These are phyloP conservation scores for Kwoniella pini DNA, from an alignment of 768 basidiomycete species.

Conservation along the genomic window DNA sequence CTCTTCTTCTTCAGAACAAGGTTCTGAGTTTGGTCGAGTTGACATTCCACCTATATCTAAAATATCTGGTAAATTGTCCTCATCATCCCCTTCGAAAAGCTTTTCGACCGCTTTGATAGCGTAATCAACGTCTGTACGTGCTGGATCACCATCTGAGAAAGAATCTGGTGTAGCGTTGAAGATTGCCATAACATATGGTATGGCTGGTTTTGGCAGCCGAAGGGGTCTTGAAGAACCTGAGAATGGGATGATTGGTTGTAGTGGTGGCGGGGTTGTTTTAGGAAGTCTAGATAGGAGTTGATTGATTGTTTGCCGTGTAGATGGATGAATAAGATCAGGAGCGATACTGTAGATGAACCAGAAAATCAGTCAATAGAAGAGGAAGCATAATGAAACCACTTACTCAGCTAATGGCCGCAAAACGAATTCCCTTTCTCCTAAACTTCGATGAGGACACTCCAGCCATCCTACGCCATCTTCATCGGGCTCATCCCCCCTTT, in stretches of 20 bases:
- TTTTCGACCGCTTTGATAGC: constrained; percentile 59
- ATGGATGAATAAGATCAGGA: constrained; percentile 71
- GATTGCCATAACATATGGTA: constrained; percentile 81
- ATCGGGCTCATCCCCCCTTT: constrained; percentile 56
- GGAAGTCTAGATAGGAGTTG: constrained; percentile 53
- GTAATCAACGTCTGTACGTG: constrained; percentile 60
- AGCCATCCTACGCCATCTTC: constrained; percentile 62
- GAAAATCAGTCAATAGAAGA: constrained; percentile 1
- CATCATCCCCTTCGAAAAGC: constrained; percentile 15
- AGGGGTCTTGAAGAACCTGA: constrained; percentile 27
- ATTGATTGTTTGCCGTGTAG: constrained; percentile 34
- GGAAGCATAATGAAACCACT: constrained; percentile 44
- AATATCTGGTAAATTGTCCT: constrained; percentile 63
- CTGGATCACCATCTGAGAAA: constrained; percentile 78
- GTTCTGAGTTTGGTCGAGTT: constrained; percentile 67
- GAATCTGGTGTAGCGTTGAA: constrained; percentile 94
- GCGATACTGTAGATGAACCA: constrained; percentile 65
- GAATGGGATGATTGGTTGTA: constrained; percentile 54
- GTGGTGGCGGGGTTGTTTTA: constrained; percentile 54
- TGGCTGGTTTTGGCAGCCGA: constrained; percentile 21
- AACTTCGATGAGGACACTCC: constrained; percentile 77
- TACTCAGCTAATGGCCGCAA: constrained; percentile 85
- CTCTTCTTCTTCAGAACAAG: constrained; percentile 70
- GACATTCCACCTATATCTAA: constrained; percentile 94
- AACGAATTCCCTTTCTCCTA: constrained; percentile 88